Percentiles rank a stretch among this genome's conserved stretches.
phyloP scores from a whole-genome alignment of 1,284 basidiomycete genomes.

The Bondarzewia mesenterica region DNA sequence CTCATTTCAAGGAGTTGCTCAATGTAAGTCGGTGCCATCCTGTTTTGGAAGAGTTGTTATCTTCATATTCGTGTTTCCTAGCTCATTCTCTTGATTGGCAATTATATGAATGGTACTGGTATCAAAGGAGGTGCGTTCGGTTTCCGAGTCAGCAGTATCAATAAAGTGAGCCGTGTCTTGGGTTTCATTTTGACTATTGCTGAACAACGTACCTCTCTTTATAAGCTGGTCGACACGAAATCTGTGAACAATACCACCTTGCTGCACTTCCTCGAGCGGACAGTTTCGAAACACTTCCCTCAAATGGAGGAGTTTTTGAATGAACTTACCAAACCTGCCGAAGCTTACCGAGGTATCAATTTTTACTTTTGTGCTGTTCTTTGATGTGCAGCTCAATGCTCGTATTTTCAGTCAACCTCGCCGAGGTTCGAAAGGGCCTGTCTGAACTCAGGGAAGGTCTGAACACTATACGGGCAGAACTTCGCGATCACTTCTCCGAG shows the following conservation, averaged over 20 bases:
- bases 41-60: neutral
- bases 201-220: neutral
- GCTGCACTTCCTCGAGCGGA: conserved; percentile 91
- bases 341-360: conserved; percentile 80
- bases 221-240: conserved; percentile 93
- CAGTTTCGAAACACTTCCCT: conserved; percentile 83
- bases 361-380: conserved; percentile 5
- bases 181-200: neutral
- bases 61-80: conserved; percentile 20
- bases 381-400: conserved; percentile 1
- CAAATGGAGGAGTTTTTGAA: conserved; percentile 85
- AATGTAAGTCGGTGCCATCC: conserved; percentile 44
- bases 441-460: conserved; percentile 73
- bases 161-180: conserved; percentile 67
- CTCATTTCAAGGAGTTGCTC: conserved; percentile 80
- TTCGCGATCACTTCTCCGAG: conserved; percentile 73
- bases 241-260: conserved; percentile 90
- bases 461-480: conserved; percentile 67
- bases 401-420: conserved; percentile 53
- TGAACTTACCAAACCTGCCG: conserved; percentile 84
- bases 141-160: conserved; percentile 96
- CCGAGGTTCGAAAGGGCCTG: conserved; percentile 70
- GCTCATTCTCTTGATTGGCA: conserved; percentile 93
- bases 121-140: conserved; percentile 97
- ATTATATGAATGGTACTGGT: conserved; percentile 97